Percentiles rank a stretch among this genome's conserved stretches.
phyloP scores from a whole-genome alignment of 129 eudicot genomes.

The Deinandra increscens region DNA sequence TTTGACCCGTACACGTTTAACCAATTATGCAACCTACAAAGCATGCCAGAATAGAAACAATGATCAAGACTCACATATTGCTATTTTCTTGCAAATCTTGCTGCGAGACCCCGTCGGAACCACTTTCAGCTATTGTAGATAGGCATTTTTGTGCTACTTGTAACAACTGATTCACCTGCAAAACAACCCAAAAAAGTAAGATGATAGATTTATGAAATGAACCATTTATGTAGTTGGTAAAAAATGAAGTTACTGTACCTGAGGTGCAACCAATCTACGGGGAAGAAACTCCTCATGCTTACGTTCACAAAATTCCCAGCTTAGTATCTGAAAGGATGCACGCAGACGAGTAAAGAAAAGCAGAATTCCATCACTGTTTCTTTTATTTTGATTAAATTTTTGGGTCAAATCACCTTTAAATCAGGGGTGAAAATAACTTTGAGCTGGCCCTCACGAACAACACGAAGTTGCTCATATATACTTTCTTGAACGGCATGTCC shows the following conservation, averaged over 20 bases:
- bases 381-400: not conserved
- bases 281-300: slow-evolving; percentile 97
- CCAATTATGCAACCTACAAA: not conserved
- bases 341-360: not conserved
- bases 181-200: not conserved
- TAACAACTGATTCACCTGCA: slow-evolving; percentile 82
- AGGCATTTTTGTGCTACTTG: slow-evolving; percentile 95
- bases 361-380: not conserved
- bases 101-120: slow-evolving; percentile 75
- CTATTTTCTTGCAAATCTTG: slow-evolving; percentile 82
- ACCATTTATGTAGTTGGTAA: not conserved
- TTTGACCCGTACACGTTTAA: not conserved
- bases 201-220: not conserved
- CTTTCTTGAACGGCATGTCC: slow-evolving; percentile 95
- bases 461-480: slow-evolving; percentile 94
- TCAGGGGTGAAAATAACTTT: slow-evolving; percentile 81
- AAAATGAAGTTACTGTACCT: slow-evolving; percentile 44
- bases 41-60: not conserved
- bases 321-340: slow-evolving; percentile 52
- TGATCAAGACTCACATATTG: slow-evolving; percentile 59
- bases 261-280: slow-evolving; percentile 90
- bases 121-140: slow-evolving; percentile 78
- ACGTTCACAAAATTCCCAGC: slow-evolving; percentile 95
- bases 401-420: slow-evolving; percentile 52
- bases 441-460: slow-evolving; percentile 96